phyloP scores from a whole-genome alignment of 73 alveolate genomes.

The Uronychia binucleata region DNA sequence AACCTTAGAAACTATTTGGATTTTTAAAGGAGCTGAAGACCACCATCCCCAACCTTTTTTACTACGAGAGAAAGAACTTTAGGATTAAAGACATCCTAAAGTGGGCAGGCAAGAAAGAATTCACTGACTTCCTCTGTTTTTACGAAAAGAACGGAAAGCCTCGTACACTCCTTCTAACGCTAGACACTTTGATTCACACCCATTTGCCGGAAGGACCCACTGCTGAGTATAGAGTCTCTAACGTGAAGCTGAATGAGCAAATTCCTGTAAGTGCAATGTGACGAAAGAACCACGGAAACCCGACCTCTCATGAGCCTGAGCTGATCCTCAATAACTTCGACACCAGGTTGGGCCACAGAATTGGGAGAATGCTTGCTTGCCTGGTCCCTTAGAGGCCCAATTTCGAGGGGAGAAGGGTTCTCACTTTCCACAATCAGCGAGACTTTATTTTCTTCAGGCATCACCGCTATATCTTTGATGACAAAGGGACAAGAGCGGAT shows the following conservation, averaged over 20 bases:
- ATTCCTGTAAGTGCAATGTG: conserved; percentile 31
- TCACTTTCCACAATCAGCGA: conserved; percentile 94
- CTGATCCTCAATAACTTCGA: conserved; percentile 93
- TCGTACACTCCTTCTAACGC: conserved; percentile 20
- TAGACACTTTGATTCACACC: conserved; percentile 83
- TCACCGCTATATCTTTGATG: conserved; percentile 88
- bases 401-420: conserved; percentile 83
- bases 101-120: conserved; percentile 86
- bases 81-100: conserved; percentile 89
- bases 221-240: conserved; percentile 93
- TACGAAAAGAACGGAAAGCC: conserved; percentile 93
- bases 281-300: conserved; percentile 76
- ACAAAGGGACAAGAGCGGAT: conserved; percentile 78
- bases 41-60: conserved; percentile 78
- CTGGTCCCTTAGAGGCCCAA: conserved; percentile 94
- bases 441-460: conserved; percentile 96
- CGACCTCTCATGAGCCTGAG: conserved; percentile 96
- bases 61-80: conserved; percentile 89
- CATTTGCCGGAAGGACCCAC: conserved; percentile 99
- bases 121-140: conserved; percentile 91
- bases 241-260: conserved; percentile 85
- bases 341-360: conserved; percentile 96
- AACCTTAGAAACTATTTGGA: conserved; percentile 47
- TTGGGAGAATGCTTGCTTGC: conserved; percentile 95
- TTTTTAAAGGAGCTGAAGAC: conserved; percentile 85